Evolutionary conservation across 768 basidiomycete genomes (phyloP).

Genomic region (Termitomyces sp.): DNA sequence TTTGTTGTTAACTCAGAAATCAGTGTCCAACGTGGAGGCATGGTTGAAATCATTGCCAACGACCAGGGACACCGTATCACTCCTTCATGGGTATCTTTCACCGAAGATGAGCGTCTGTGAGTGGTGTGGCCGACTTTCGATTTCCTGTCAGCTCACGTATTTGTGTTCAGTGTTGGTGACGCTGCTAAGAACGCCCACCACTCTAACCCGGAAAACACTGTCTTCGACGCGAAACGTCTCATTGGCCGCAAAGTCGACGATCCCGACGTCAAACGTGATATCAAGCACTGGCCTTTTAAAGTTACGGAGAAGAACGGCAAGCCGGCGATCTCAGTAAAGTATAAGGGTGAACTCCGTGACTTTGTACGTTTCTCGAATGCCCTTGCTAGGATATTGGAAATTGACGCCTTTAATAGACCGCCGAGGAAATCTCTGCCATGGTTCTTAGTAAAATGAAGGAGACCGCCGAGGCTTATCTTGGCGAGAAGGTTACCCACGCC

Average conservation of each 20-base stretch:
- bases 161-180: conserved; percentile 10
- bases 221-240: conserved; percentile 58
- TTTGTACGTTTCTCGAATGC: conserved; percentile 36
- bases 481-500: conserved; percentile 93
- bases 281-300: conserved; percentile 91
- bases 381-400: not conserved
- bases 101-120: conserved; percentile 73
- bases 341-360: conserved; percentile 53
- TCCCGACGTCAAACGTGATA: conserved; percentile 72
- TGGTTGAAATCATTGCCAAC: conserved; percentile 88
- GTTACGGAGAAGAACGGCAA: conserved; percentile 47
- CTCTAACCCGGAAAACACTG: conserved; percentile 88
- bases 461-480: conserved; percentile 97
- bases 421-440: conserved; percentile 82
- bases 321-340: conserved; percentile 66
- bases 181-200: conserved; percentile 37
- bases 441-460: conserved; percentile 98
- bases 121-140: not conserved
- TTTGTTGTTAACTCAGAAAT: not conserved
- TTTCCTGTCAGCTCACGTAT: not conserved
- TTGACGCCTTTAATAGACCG: conserved; percentile 32
- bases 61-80: conserved; percentile 90
- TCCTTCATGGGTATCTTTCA: conserved; percentile 81
- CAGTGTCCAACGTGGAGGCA: conserved; percentile 84
- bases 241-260: conserved; percentile 66